A percentile compares a stretch with the other conserved stretches of the same genome.
phyloP scores from a whole-genome alignment of 257 asterid genomes.

The Solanum corneliomulleri region DNA sequence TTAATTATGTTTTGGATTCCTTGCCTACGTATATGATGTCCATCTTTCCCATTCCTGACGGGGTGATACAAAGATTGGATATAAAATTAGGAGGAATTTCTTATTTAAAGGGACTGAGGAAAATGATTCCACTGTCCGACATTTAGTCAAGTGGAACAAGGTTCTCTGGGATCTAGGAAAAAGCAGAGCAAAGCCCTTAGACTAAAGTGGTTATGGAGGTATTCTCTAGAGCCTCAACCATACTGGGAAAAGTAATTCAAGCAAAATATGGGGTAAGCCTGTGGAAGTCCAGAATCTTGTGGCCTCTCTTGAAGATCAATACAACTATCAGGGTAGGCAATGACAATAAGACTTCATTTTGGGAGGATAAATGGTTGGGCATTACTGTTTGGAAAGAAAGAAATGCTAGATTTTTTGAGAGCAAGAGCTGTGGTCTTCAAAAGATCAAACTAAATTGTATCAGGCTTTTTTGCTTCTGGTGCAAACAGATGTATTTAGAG shows the following conservation, averaged over 20 bases:
- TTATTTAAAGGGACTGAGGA: neutral
- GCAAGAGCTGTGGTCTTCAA: neutral
- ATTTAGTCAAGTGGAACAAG: neutral
- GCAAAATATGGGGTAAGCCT: neutral
- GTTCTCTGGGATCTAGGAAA: neutral
- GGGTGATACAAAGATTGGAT: neutral
- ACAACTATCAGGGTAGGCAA: neutral
- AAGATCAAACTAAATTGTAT: neutral
- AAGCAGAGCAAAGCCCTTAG: neutral
- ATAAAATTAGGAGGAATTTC: neutral
- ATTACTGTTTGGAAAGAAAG: neutral
- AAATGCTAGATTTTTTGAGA: neutral
- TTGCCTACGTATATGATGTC: neutral
- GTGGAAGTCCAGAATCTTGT: neutral
- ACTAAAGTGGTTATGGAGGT: neutral
- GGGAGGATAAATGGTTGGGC: neutral
- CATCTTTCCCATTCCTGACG: neutral
- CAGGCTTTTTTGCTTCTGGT: neutral
- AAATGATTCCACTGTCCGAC: neutral
- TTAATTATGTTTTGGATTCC: neutral
- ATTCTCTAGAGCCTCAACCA: neutral
- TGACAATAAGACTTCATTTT: neutral
- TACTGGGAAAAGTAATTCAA: neutral
- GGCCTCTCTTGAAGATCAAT: neutral
- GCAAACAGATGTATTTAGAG: neutral